Percentiles rank a stretch among this genome's conserved stretches.
Evolutionary conservation across 2,329 filamentous ascomycete species (phyloP).

Genomic region (Grosmannia penicillata): DNA sequence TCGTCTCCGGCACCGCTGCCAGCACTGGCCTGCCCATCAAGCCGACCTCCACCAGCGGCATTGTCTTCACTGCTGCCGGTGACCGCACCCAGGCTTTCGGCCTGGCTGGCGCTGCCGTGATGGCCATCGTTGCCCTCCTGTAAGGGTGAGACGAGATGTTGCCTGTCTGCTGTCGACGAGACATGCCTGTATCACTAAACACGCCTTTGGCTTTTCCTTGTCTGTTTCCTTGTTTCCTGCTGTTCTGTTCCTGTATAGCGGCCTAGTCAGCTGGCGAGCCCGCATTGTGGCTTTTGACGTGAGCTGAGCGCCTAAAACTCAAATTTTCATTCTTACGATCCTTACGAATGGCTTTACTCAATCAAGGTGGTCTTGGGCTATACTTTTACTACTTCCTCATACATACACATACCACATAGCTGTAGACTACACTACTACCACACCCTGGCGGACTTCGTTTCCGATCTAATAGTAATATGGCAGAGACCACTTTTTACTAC

Average conservation of each 20-base stretch:
- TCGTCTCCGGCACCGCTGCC: conserved; percentile 9
- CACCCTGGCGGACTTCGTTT: conserved; percentile 10
- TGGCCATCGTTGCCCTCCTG: conserved; percentile 29
- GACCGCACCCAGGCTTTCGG: conserved; percentile 21
- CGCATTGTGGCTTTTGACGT: no score
- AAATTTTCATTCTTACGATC: conserved; percentile 37
- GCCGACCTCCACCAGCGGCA: conserved; percentile 18
- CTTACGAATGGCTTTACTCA: conserved; percentile 25
- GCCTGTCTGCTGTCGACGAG: background rate
- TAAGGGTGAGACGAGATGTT: conserved; percentile 17
- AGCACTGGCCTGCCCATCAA: conserved; percentile 20
- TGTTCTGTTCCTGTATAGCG: no score
- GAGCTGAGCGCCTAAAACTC: background rate
- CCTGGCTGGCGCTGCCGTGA: conserved; percentile 26
- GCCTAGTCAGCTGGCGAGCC: no score
- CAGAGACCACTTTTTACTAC: conserved; percentile 8
- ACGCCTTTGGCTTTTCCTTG: background rate
- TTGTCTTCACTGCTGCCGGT: conserved; percentile 22
- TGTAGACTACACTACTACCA: conserved; percentile 1
- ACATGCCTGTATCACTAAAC: background rate
- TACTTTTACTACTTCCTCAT: conserved; percentile 1
- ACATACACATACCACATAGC: background rate
- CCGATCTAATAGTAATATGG: conserved; percentile 12
- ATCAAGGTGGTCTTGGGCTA: conserved; percentile 12
- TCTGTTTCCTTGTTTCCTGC: conserved; percentile 5